phyloP scores from a whole-genome alignment of 2,329 filamentous ascomycete species.

The Nakataea oryzae region DNA sequence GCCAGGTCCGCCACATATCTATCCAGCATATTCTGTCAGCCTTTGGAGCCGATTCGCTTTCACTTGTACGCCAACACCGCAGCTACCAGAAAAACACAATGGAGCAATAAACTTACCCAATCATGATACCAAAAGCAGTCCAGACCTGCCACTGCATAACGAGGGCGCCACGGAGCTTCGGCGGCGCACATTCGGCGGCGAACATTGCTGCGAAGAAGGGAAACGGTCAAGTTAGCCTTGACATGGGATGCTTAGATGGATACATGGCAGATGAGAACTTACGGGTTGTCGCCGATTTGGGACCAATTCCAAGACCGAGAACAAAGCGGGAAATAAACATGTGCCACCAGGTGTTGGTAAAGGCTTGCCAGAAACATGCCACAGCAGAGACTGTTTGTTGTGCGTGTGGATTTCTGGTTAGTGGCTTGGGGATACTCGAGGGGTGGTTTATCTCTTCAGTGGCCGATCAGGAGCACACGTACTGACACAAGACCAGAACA shows the following conservation, averaged over 20 bases:
- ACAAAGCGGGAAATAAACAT: slow-evolving; percentile 62
- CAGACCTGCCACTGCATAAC: slow-evolving; percentile 50
- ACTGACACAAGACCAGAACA: slow-evolving; percentile 54
- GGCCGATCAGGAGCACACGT: not conserved
- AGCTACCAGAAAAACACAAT: not conserved
- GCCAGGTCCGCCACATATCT: slow-evolving; percentile 48
- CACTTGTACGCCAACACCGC: too few relatives aligned
- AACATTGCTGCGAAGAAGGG: slow-evolving; percentile 38
- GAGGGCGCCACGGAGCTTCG: slow-evolving; percentile 53
- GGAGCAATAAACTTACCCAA: not conserved
- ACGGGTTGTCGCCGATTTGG: slow-evolving; percentile 57
- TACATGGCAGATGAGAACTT: slow-evolving; percentile 12
- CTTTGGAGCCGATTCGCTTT: slow-evolving; percentile 9
- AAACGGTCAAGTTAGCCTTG: not conserved
- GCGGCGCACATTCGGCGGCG: slow-evolving; percentile 56
- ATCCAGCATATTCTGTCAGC: not conserved
- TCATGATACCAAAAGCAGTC: slow-evolving; percentile 23
- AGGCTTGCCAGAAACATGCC: slow-evolving; percentile 32
- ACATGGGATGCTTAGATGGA: not conserved
- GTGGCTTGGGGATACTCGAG: not conserved
- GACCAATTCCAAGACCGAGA: slow-evolving; percentile 60
- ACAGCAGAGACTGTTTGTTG: slow-evolving; percentile 5
- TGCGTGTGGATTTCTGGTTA: not conserved
- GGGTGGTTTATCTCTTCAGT: too few relatives aligned
- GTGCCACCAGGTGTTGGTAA: slow-evolving; percentile 45